A percentile compares a stretch with the other conserved stretches of the same genome.
Evolutionary conservation across 1,284 basidiomycete genomes (phyloP).

Genomic region (Cryptococcus sp.): DNA sequence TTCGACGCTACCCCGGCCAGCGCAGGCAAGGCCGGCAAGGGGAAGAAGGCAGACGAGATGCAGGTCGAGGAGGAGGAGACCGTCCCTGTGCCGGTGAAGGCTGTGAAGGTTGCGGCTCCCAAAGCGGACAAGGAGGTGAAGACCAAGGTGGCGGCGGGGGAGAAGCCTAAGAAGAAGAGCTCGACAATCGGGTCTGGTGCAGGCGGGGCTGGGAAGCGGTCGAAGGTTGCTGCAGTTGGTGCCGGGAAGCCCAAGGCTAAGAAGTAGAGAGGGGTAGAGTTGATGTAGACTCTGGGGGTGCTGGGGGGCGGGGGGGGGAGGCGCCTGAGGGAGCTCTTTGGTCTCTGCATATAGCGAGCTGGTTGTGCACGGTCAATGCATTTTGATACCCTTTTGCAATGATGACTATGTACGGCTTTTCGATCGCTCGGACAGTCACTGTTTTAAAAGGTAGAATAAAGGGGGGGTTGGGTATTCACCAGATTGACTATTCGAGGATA

Average conservation of each 20-base stretch:
- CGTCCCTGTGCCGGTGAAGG: slow-evolving; percentile 41
- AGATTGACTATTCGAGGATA: not conserved
- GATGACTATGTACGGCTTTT: not conserved
- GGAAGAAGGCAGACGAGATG: slow-evolving; percentile 59
- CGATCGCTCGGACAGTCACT: too few relatives aligned
- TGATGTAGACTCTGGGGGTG: too few relatives aligned
- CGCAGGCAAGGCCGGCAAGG: slow-evolving; percentile 57
- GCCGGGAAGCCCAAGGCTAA: not conserved
- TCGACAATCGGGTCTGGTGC: slow-evolving; percentile 34
- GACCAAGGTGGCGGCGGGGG: not conserved
- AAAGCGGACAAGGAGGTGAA: not conserved
- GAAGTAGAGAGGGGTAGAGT: too few relatives aligned
- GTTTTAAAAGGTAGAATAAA: too few relatives aligned
- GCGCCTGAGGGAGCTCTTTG: too few relatives aligned
- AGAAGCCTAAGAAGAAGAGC: slow-evolving; percentile 23
- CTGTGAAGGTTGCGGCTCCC: not conserved
- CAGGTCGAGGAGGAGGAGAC: slow-evolving; percentile 63
- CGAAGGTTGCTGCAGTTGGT: not conserved
- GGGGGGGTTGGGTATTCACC: too few relatives aligned
- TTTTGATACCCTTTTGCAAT: not conserved
- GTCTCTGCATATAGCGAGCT: too few relatives aligned
- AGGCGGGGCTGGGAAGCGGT: slow-evolving; percentile 5
- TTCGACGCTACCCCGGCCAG: slow-evolving; percentile 25
- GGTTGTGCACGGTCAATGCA: not conserved
- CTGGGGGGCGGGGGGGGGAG: too few relatives aligned